These are phyloP conservation scores for Trametes cingulata DNA, from an alignment of 768 basidiomycete genomes.

Conservation along the genomic window DNA sequence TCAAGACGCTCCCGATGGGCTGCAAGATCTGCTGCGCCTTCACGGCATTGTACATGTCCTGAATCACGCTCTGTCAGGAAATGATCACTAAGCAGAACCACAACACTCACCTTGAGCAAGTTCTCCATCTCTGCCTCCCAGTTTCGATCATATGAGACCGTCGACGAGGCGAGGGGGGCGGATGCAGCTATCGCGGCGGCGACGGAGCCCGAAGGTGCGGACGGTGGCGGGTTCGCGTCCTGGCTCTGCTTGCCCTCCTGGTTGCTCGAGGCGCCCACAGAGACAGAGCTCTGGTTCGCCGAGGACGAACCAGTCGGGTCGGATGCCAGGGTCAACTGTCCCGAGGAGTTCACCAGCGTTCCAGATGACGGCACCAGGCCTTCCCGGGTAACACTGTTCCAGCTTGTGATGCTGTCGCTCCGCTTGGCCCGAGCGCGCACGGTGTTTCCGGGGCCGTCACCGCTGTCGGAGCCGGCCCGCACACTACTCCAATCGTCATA, in stretches of 20 bases:
- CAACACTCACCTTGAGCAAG: conserved; percentile 68
- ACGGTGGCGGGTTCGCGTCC: conserved; percentile 38
- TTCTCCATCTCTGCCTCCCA: conserved; percentile 90
- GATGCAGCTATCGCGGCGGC: conserved; percentile 6
- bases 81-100: not conserved
- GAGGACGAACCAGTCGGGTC: conserved; percentile 36
- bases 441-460: conserved; percentile 43
- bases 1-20: conserved; percentile 54
- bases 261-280: conserved; percentile 54
- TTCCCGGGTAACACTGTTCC: conserved; percentile 76
- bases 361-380: conserved; percentile 42
- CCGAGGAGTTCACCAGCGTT: conserved; percentile 29
- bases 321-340: conserved; percentile 28
- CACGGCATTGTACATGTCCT: conserved; percentile 96
- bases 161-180: conserved; percentile 27
- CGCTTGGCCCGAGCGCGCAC: conserved; percentile 58
- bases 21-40: conserved; percentile 90
- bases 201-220: not conserved
- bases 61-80: not conserved
- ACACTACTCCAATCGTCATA: conserved; percentile 68
- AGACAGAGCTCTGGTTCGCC: conserved; percentile 63
- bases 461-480: conserved; percentile 58
- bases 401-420: conserved; percentile 83
- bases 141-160: conserved; percentile 55
- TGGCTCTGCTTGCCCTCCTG: conserved; percentile 25